Evolutionary conservation across 1,284 basidiomycete genomes (phyloP).

Genomic region (Cryptococcus depauperatus): DNA sequence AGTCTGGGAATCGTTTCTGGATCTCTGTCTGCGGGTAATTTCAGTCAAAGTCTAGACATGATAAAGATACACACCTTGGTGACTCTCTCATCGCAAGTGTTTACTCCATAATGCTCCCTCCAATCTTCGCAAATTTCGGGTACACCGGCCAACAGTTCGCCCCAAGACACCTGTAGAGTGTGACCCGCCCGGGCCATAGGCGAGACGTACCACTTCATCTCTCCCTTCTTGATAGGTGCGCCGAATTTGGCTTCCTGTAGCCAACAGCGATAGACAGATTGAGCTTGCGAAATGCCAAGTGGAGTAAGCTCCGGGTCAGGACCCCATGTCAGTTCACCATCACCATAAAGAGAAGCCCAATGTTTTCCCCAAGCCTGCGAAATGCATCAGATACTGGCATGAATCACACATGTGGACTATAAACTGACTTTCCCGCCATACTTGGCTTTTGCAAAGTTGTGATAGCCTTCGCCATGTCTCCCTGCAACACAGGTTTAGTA

Average conservation of each 20-base stretch:
- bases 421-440: conserved; percentile 55
- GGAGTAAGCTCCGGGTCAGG: conserved; percentile 69
- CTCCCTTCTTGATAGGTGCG: conserved; percentile 54
- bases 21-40: conserved; percentile 49
- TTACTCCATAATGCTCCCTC: conserved; percentile 42
- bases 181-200: conserved; percentile 64
- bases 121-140: conserved; percentile 43
- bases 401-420: not conserved
- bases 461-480: conserved; percentile 44
- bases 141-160: conserved; percentile 38
- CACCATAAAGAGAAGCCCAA: conserved; percentile 62
- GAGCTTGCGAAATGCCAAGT: conserved; percentile 59
- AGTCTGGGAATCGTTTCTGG: conserved; percentile 52
- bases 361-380: conserved; percentile 48
- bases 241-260: conserved; percentile 50
- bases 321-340: conserved; percentile 68
- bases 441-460: conserved; percentile 55
- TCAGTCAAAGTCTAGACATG: not conserved
- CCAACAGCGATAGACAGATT: conserved; percentile 54
- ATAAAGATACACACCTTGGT: conserved; percentile 48
- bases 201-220: conserved; percentile 55
- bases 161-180: conserved; percentile 61
- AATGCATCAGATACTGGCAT: not conserved
- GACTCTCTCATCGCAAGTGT: conserved; percentile 41
- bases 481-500: conserved; percentile 15